phyloP scores from a whole-genome alignment of 2,329 filamentous ascomycete genomes.

The Aspergillus quadrilineatus region DNA sequence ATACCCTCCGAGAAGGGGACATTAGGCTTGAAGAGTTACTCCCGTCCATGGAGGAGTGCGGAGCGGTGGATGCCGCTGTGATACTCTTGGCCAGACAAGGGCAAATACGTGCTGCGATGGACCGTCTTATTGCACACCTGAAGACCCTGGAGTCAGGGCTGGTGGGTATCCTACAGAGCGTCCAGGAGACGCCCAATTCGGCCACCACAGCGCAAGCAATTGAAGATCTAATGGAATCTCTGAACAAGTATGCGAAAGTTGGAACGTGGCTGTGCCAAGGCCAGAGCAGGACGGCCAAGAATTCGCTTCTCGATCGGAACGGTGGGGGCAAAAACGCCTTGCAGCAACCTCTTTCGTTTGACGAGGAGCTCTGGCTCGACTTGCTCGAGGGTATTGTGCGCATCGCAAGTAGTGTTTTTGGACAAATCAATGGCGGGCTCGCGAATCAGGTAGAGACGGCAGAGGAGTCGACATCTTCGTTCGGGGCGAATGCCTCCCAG shows the following conservation, averaged over 20 bases:
- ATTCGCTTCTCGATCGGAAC: slow-evolving; percentile 31
- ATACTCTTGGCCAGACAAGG: slow-evolving; percentile 88
- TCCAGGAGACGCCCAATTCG: slow-evolving; percentile 56
- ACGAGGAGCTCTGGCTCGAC: slow-evolving; percentile 66
- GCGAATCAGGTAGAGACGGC: slow-evolving; percentile 12
- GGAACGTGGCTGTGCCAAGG: slow-evolving; percentile 95
- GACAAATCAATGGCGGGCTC: slow-evolving; percentile 47
- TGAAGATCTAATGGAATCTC: slow-evolving; percentile 69
- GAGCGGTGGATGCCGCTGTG: slow-evolving; percentile 89
- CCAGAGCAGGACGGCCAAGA: slow-evolving; percentile 64
- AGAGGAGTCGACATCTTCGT: slow-evolving; percentile 17
- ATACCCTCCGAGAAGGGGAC: slow-evolving; percentile 71
- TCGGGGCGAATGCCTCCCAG: slow-evolving; percentile 37
- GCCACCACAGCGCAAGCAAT: slow-evolving; percentile 64
- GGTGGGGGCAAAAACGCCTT: slow-evolving; percentile 47
- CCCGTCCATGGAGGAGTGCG: slow-evolving; percentile 83
- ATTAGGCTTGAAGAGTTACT: slow-evolving; percentile 76
- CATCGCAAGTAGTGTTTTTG: slow-evolving; percentile 64
- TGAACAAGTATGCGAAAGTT: slow-evolving; percentile 88
- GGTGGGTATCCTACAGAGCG: slow-evolving; percentile 67
- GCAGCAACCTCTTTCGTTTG: slow-evolving; percentile 57
- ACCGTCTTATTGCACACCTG: slow-evolving; percentile 77
- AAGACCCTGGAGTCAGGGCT: slow-evolving; percentile 76
- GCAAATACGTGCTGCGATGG: slow-evolving; percentile 77
- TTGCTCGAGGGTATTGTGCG: slow-evolving; percentile 62